Evolutionary conservation across 2,329 filamentous ascomycete genomes (phyloP).

Genomic region (Dissoconium aciculare): DNA sequence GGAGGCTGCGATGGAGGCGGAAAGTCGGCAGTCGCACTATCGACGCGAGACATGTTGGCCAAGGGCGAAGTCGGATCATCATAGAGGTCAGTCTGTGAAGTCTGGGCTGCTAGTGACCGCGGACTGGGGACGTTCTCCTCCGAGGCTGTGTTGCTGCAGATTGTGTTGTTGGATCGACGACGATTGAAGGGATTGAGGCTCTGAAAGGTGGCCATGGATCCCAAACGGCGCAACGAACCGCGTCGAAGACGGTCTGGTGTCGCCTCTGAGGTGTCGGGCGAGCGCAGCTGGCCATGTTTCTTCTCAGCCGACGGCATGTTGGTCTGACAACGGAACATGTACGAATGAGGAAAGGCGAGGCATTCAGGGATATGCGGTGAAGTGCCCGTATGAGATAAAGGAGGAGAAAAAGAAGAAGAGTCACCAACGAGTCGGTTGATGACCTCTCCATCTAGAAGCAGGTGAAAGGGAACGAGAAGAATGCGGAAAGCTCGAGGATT

Average conservation of each 20-base stretch:
- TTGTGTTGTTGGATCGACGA: slow-evolving; percentile 9
- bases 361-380: too few relatives aligned
- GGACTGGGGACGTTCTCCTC: slow-evolving; percentile 1
- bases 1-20: slow-evolving; percentile 6
- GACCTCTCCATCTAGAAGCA: too few relatives aligned
- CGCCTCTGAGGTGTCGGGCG: neutral
- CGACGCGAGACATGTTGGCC: slow-evolving; percentile 5
- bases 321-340: too few relatives aligned
- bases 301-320: too few relatives aligned
- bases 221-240: slow-evolving; percentile 18
- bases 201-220: slow-evolving; percentile 22
- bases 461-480: too few relatives aligned
- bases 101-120: too few relatives aligned
- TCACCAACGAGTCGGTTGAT: too few relatives aligned
- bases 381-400: too few relatives aligned
- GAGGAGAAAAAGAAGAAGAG: too few relatives aligned
- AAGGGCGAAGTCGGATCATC: slow-evolving; percentile 5
- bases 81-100: neutral
- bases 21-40: slow-evolving; percentile 5
- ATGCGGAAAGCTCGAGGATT: too few relatives aligned
- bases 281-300: too few relatives aligned
- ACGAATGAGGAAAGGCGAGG: too few relatives aligned
- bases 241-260: slow-evolving; percentile 7
- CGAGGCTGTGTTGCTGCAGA: slow-evolving; percentile 1
- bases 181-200: slow-evolving; percentile 23